These are phyloP conservation scores for Eucalyptus lansdowneana DNA, from an alignment of 345 rosid species.

Conservation along the genomic window DNA sequence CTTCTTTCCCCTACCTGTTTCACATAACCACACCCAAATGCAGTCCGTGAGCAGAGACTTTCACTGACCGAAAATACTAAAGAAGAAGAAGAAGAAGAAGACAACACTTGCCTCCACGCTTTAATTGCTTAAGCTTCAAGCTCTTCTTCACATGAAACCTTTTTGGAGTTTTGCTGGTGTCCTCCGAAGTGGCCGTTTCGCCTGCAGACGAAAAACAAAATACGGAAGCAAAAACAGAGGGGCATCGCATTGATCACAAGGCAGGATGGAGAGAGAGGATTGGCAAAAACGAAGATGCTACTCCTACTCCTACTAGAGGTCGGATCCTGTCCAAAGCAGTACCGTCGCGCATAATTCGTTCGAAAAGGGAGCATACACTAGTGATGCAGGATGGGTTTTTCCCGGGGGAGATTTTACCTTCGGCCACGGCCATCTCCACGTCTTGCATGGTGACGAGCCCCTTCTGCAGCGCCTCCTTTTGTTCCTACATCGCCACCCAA, in stretches of 20 bases:
- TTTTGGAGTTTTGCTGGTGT: constrained; percentile 4
- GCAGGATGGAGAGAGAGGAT: neutral
- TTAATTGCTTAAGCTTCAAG: constrained; percentile 33
- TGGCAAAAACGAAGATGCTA: neutral
- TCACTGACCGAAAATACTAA: neutral
- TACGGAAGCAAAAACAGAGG: neutral
- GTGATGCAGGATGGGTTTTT: neutral
- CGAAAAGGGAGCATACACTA: neutral
- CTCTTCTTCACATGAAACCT: constrained; percentile 32
- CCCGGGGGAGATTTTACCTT: constrained; percentile 9
- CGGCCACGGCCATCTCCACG: constrained; percentile 59
- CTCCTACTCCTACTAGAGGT: neutral
- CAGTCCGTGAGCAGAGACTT: neutral
- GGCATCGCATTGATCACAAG: neutral
- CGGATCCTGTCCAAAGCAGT: neutral
- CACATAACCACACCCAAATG: neutral
- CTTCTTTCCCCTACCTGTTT: constrained; percentile 10
- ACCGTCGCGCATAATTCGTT: neutral
- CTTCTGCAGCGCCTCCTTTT: constrained; percentile 55
- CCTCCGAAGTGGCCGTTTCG: constrained; percentile 13
- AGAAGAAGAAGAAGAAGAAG: no score
- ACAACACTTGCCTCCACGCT: constrained; percentile 19
- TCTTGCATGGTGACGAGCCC: constrained; percentile 73
- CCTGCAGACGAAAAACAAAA: neutral
- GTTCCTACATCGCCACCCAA: constrained; percentile 27